phyloP scores from a whole-genome alignment of 371 early-diverging fungal species.

The Mortierella sp. region DNA sequence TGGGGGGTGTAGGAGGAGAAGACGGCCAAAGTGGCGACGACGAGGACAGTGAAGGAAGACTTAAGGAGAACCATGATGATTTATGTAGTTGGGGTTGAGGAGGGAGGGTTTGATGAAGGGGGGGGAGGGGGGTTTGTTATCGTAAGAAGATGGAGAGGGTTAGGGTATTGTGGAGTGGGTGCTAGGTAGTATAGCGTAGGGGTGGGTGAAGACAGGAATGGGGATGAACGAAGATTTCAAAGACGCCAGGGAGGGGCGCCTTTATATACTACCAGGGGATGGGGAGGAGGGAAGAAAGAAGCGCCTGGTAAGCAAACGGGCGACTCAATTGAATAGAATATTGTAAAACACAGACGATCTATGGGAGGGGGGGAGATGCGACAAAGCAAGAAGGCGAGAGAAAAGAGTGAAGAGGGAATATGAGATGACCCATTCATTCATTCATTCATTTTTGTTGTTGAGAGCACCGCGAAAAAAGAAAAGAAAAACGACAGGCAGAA shows the following conservation, averaged over 20 bases:
- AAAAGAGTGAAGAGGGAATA: not conserved
- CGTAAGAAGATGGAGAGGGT: not conserved
- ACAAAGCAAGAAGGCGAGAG: too few species aligned
- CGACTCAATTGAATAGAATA: not conserved
- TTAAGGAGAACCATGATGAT: constrained; percentile 48
- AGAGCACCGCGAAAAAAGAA: not conserved
- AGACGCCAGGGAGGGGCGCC: not conserved
- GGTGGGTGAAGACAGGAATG: not conserved
- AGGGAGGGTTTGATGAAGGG: not conserved
- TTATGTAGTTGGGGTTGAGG: not conserved
- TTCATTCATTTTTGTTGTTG: not conserved
- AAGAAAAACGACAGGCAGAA: not conserved
- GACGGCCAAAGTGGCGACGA: constrained; percentile 49
- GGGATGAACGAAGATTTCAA: constrained; percentile 15
- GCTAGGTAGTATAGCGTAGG: constrained; percentile 18
- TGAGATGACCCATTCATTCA: not conserved
- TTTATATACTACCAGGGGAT: not conserved
- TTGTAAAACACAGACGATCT: too few species aligned
- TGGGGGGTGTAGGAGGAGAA: constrained; percentile 34
- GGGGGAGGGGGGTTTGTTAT: not conserved
- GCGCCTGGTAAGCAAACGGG: not conserved
- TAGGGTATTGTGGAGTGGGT: constrained; percentile 10
- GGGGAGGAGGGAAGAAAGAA: not conserved
- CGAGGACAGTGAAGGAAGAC: constrained; percentile 39
- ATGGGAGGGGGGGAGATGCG: too few species aligned